These are phyloP conservation scores for Nakaseomyces glabratus DNA, from an alignment of 1,139 yeast genomes.

Conservation along the genomic window DNA sequence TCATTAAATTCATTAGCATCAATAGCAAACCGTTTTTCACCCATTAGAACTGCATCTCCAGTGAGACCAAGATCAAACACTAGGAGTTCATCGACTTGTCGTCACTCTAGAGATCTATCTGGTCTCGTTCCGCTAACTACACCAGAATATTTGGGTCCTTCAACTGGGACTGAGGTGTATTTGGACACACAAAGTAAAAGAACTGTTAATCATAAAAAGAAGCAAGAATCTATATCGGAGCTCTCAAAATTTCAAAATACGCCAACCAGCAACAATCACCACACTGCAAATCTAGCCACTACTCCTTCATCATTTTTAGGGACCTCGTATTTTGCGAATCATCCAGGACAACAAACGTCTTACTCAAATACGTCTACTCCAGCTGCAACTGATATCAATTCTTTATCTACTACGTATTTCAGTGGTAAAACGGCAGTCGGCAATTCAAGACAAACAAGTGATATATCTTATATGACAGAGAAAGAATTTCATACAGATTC, in stretches of 20 bases:
- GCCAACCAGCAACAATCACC: conserved; percentile 10
- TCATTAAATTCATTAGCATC: conserved; percentile 24
- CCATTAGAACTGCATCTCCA: conserved; percentile 27
- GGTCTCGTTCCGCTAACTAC: conserved; percentile 11
- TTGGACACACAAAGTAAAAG: conserved; percentile 17
- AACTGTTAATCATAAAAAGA: conserved; percentile 16
- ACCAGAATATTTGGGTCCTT: conserved; percentile 5
- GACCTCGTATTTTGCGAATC: conserved; percentile 19
- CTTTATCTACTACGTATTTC: conserved; percentile 3
- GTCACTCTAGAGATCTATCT: conserved; percentile 23
- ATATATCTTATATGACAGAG: conserved; percentile 4
- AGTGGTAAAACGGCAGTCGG: conserved; percentile 2
- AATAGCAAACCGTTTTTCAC: conserved; percentile 23
- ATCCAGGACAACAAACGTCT: conserved; percentile 17
- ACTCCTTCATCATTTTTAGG: conserved; percentile 17
- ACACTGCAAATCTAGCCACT: conserved; percentile 9
- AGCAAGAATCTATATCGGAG: conserved; percentile 27
- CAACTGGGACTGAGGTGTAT: conserved; percentile 14
- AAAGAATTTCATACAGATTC: conserved; percentile 2
- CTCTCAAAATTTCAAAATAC: conserved; percentile 13
- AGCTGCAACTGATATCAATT: conserved; percentile 10
- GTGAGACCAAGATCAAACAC: conserved; percentile 27
- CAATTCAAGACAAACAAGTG: conserved; percentile 6
- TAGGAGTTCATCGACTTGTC: conserved; percentile 19
- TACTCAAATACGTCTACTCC: conserved; percentile 26